Conservation (phyloP, 2,329 filamentous ascomycete species). For the Sporothrix globosa region DNA sequence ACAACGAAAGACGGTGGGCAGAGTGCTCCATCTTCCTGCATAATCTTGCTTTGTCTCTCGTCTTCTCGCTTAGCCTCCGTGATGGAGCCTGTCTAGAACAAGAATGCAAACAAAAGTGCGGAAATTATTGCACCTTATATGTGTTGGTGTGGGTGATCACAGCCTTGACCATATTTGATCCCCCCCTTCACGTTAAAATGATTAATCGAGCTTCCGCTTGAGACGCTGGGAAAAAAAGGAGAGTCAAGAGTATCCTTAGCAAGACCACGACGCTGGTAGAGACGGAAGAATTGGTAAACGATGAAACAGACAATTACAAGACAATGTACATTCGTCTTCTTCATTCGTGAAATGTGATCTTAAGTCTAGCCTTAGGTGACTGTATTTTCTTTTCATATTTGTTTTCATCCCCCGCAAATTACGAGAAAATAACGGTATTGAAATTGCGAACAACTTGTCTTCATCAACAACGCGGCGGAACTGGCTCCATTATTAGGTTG, state of each 20-base stretch:
- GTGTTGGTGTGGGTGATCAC: neutral
- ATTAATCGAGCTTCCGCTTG: neutral
- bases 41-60: neutral
- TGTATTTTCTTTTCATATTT: too few species aligned
- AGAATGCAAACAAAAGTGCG: neutral
- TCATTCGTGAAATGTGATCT: too few species aligned
- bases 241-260: neutral
- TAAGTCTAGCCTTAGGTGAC: too few species aligned
- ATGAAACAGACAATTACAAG: too few species aligned
- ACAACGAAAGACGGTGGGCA: neutral
- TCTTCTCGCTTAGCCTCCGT: neutral
- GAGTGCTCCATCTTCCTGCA: conserved; percentile 19
- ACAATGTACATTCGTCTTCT: too few species aligned
- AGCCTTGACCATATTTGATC: neutral
- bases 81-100: neutral
- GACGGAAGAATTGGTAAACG: neutral
- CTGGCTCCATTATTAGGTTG: too few species aligned
- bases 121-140: neutral
- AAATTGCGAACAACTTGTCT: too few species aligned
- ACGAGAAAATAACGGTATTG: too few species aligned
- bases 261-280: neutral
- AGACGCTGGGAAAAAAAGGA: neutral
- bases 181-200: too few species aligned
- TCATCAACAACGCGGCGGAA: too few species aligned
- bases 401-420: too few species aligned